Percentiles rank a stretch among this genome's conserved stretches.
Evolutionary conservation across 2,329 filamentous ascomycete species (phyloP).

Genomic region (Xylariaceae sp.): DNA sequence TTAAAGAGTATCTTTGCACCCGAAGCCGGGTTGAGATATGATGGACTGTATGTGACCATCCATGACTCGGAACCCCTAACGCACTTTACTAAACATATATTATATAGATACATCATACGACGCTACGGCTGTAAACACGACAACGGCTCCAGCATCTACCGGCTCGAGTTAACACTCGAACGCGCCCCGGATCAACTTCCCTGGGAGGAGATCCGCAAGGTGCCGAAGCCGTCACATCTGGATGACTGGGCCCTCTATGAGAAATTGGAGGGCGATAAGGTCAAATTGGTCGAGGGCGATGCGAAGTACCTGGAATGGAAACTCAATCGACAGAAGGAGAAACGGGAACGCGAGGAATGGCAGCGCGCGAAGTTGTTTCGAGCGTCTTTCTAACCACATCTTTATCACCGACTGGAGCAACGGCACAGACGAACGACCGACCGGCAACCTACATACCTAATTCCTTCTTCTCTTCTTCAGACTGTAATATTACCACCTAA

Average conservation of each 20-base stretch:
- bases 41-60: constrained; percentile 47
- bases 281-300: constrained; percentile 37
- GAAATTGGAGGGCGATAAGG: constrained; percentile 40
- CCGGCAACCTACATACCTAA: not conserved
- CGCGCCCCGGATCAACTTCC: constrained; percentile 39
- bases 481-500: too few species aligned
- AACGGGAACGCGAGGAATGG: constrained; percentile 26
- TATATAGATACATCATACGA: constrained; percentile 43
- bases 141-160: constrained; percentile 37
- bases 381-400: constrained; percentile 13
- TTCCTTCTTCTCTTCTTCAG: too few species aligned
- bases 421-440: not conserved
- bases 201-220: constrained; percentile 38
- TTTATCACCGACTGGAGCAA: too few species aligned
- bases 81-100: not conserved
- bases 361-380: constrained; percentile 18
- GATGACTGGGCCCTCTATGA: constrained; percentile 53
- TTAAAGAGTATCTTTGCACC: constrained; percentile 50
- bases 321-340: constrained; percentile 28
- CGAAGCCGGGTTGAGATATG: constrained; percentile 49
- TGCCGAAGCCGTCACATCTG: constrained; percentile 49
- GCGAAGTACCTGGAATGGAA: constrained; percentile 40
- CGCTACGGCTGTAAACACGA: constrained; percentile 44
- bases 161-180: constrained; percentile 43
- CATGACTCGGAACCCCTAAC: not conserved